Percentiles rank a stretch among this genome's conserved stretches.
Conservation (phyloP, 192 early-diverging fungal genomes). For the Rhizoclosmatium sp. region DNA sequence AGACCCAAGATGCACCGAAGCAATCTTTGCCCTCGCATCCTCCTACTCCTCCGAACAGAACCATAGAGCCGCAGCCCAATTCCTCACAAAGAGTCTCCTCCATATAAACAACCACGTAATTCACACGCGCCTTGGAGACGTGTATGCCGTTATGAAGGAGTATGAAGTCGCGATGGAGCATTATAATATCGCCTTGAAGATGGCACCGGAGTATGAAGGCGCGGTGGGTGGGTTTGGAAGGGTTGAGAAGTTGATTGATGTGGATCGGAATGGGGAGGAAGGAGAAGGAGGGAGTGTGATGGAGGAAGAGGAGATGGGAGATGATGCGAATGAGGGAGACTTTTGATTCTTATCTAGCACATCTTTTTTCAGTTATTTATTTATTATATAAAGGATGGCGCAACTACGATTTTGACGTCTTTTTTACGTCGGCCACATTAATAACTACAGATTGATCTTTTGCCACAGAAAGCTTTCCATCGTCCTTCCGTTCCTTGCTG, state of each 20-base stretch:
- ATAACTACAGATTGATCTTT: too few relatives aligned
- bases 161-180: slow-evolving; percentile 27
- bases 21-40: slow-evolving; percentile 23
- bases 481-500: too few relatives aligned
- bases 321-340: too few relatives aligned
- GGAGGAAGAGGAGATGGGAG: slow-evolving; percentile 6
- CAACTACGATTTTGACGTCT: too few relatives aligned
- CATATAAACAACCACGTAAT: not conserved
- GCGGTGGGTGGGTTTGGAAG: not conserved
- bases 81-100: not conserved
- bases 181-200: slow-evolving; percentile 17
- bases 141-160: slow-evolving; percentile 27
- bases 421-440: too few relatives aligned
- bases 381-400: too few relatives aligned
- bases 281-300: not conserved
- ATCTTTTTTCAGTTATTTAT: too few relatives aligned
- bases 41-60: not conserved
- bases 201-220: slow-evolving; percentile 11
- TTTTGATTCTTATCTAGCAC: too few relatives aligned
- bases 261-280: not conserved
- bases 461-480: too few relatives aligned
- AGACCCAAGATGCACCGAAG: slow-evolving; percentile 29
- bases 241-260: slow-evolving; percentile 27
- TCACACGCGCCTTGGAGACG: slow-evolving; percentile 29
- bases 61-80: not conserved